phyloP scores from a whole-genome alignment of 208 protist genomes.

The Crithidia expoeki region DNA sequence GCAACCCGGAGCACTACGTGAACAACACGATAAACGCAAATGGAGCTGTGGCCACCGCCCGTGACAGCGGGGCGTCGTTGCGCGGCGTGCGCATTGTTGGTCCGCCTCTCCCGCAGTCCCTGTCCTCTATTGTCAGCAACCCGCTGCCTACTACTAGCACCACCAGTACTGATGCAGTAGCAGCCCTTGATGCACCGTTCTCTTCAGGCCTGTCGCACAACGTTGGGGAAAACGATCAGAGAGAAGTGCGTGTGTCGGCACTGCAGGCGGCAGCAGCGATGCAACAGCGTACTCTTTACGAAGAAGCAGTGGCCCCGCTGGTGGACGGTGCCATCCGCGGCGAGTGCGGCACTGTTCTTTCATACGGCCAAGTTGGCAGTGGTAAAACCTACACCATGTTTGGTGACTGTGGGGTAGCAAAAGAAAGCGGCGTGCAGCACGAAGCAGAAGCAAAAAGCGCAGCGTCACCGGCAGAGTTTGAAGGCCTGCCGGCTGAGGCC shows the following conservation, averaged over 20 bases:
- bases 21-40: neutral
- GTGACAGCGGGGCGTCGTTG: neutral
- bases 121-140: neutral
- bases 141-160: no score
- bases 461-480: neutral
- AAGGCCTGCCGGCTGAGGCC: conserved; percentile 1
- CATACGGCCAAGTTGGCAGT: conserved; percentile 66
- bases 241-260: neutral
- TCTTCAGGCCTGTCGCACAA: neutral
- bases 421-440: no score
- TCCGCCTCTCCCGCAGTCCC: conserved; percentile 13
- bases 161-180: neutral
- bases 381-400: conserved; percentile 79
- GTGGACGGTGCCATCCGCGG: conserved; percentile 49
- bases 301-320: conserved; percentile 41
- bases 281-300: conserved; percentile 18
- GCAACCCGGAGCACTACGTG: conserved; percentile 3
- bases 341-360: conserved; percentile 51
- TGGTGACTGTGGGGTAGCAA: conserved; percentile 6
- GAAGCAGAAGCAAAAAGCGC: neutral
- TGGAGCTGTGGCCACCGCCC: neutral
- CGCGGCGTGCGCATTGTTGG: conserved; percentile 11
- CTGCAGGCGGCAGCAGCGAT: neutral
- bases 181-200: neutral
- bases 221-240: neutral